phyloP scores from a whole-genome alignment of 495 filamentous ascomycete genomes.

The Penicillium argentinense region DNA sequence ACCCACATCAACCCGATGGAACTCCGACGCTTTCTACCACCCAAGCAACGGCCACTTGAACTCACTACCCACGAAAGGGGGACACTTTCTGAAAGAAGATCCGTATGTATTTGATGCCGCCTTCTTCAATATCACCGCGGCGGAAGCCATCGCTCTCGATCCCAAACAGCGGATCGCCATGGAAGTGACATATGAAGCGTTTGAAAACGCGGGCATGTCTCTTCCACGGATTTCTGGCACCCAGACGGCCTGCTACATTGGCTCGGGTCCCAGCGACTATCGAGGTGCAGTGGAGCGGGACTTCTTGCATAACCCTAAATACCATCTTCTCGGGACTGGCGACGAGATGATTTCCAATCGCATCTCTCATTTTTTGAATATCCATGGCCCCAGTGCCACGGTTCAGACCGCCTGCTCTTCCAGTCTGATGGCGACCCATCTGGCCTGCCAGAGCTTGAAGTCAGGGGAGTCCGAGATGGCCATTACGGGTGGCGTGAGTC shows the following conservation, averaged over 20 bases:
- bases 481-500: no score
- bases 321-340: no score
- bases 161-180: conserved; percentile 1
- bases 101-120: conserved; percentile 2
- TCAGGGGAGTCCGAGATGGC: no score
- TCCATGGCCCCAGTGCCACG: no score
- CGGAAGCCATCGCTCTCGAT: conserved; percentile 1
- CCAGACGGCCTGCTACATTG: neutral
- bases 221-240: neutral
- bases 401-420: no score
- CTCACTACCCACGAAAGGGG: neutral
- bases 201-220: neutral
- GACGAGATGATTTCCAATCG: no score
- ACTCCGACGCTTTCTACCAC: neutral
- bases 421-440: no score
- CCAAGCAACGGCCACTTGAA: neutral
- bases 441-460: no score
- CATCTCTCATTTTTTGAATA: no score
- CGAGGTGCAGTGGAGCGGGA: neutral
- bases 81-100: neutral
- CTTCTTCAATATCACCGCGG: neutral
- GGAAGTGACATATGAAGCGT: conserved; percentile 1
- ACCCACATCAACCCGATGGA: neutral
- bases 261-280: neutral
- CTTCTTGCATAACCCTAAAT: no score